Base-by-base conservation (phyloP, 768 basidiomycete genomes). In the Lactarius vividus region DNA sequence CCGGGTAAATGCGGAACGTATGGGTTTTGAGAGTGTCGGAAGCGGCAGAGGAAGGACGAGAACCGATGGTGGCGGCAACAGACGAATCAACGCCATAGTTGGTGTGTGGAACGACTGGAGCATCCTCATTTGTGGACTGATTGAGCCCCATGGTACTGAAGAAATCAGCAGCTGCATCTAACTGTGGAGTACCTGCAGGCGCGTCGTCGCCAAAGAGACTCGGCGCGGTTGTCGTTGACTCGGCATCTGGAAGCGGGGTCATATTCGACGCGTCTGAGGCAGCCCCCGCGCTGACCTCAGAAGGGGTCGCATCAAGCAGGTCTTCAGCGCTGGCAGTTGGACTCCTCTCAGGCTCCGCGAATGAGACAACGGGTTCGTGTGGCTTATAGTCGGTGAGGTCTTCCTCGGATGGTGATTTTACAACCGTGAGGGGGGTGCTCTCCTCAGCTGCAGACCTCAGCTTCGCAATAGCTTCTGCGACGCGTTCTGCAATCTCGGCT, bases 1-100 rank as follows among this genome's bases (percentile, higher is more conserved):
- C 73, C 0, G 95, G 92, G 73, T 95, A 96, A 69, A 98, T 96
- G 76, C 83, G 88, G 83, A 99, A 99, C 2, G 88, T 89, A 70
- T 88, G 89, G 69, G 80, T 87, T 78, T 91, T 94, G 73, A 88
- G 75, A 2, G 77, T 80, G 69, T 92, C 91, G 0, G 88, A 89
- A 0, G 86, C 84, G 40, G 91, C 83, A 8, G 92, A 94, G 0
- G 93, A 92, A 2, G 94, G 87, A 2, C 93, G 82, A 2, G 93
- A 95, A n/a, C 96, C 96, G 31, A 92, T 83, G 0, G 96, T 99
- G 0, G 96, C 96, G 23, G 96, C 96, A 16, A 96, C 94, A 2
- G 92, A 94, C 0, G 95, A 96, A 72, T 94, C 94, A 37, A 89
- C 75, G 4, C 84, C 84, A 64, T 92, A 90, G 71, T 88, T 91